phyloP scores from a whole-genome alignment of 495 filamentous ascomycete genomes.

The Penicillium argentinense region DNA sequence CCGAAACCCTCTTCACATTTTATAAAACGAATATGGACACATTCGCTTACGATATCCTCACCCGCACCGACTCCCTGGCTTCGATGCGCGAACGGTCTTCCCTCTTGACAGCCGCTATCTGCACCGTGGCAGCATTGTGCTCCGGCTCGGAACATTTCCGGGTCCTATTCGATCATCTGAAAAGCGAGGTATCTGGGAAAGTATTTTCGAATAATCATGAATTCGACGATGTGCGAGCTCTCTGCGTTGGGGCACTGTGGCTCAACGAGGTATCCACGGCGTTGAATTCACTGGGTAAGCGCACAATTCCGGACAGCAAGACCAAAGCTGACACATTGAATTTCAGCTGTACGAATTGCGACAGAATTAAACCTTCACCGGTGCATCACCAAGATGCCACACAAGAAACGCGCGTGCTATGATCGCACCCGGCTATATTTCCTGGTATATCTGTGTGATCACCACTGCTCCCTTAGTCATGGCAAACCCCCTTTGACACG shows the following conservation, averaged over 20 bases:
- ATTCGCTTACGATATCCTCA: neutral
- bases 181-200: slow-evolving; percentile 2
- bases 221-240: slow-evolving; percentile 11
- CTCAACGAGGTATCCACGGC: slow-evolving; percentile 10
- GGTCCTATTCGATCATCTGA: neutral
- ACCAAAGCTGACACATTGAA: neutral
- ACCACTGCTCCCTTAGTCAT: slow-evolving; percentile 8
- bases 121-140: slow-evolving; percentile 8
- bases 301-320: neutral
- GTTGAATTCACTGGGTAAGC: slow-evolving; percentile 7
- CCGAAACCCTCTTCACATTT: neutral
- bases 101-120: slow-evolving; percentile 6
- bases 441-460: slow-evolving; percentile 12
- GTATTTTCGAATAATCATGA: slow-evolving; percentile 2
- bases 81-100: neutral
- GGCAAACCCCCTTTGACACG: slow-evolving; percentile 13
- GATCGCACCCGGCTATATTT: slow-evolving; percentile 9
- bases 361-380: slow-evolving; percentile 18
- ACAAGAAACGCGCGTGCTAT: slow-evolving; percentile 8
- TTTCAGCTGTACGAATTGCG: slow-evolving; percentile 12
- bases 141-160: slow-evolving; percentile 1
- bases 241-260: slow-evolving; percentile 16
- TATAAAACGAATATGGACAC: neutral
- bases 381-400: slow-evolving; percentile 11
- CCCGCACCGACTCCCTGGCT: neutral